These are phyloP conservation scores for Huntiella abstrusa DNA, from an alignment of 2,329 filamentous ascomycete species.

Conservation along the genomic window DNA sequence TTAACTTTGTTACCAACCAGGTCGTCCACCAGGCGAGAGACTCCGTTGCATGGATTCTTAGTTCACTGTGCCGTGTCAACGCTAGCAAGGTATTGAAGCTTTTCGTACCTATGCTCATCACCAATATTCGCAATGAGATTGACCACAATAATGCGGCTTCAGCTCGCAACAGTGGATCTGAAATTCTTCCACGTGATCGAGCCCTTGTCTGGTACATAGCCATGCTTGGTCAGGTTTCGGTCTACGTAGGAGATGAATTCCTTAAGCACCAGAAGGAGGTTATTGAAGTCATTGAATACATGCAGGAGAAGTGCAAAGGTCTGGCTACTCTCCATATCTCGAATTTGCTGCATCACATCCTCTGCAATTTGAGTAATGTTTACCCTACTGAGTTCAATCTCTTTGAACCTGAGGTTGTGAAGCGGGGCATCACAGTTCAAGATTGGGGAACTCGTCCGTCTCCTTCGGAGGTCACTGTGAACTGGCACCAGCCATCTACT, in stretches of 20 bases:
- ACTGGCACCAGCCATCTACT: slow-evolving; percentile 72
- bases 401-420: slow-evolving; percentile 60
- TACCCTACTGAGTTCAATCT: slow-evolving; percentile 81
- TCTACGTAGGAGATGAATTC: slow-evolving; percentile 82
- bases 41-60: slow-evolving; percentile 97
- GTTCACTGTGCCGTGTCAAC: slow-evolving; percentile 86
- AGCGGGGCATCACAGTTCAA: slow-evolving; percentile 50
- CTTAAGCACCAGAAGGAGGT: slow-evolving; percentile 77
- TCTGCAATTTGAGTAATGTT: slow-evolving; percentile 85
- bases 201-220: slow-evolving; percentile 93
- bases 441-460: slow-evolving; percentile 74
- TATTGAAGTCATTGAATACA: slow-evolving; percentile 79
- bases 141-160: slow-evolving; percentile 92
- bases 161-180: slow-evolving; percentile 78
- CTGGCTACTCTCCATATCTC: slow-evolving; percentile 91
- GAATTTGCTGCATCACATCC: slow-evolving; percentile 90
- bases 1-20: slow-evolving; percentile 77
- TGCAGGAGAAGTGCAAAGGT: slow-evolving; percentile 90
- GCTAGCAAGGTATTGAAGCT: slow-evolving; percentile 83
- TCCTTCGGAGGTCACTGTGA: slow-evolving; percentile 59
- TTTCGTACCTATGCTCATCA: slow-evolving; percentile 74
- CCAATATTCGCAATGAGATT: slow-evolving; percentile 89
- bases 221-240: slow-evolving; percentile 93
- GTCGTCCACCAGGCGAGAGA: slow-evolving; percentile 94
- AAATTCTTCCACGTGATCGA: slow-evolving; percentile 80